Evolutionary conservation across 1,284 basidiomycete genomes (phyloP), one percentile per base, ranked within the genome.

Genomic region (Golubevia pallescens): DNA sequence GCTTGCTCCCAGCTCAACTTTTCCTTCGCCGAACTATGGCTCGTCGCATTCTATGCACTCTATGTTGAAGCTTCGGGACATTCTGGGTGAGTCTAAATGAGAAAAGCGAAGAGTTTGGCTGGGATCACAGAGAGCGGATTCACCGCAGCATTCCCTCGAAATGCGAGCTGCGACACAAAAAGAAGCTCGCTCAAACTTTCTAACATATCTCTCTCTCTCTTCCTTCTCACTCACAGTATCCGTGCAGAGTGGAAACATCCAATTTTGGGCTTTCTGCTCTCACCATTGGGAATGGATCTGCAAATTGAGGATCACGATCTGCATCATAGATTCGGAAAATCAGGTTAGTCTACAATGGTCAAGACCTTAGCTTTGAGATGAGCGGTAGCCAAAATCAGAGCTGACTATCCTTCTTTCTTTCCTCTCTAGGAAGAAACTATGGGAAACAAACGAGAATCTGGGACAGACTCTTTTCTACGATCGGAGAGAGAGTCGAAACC

Each of bases 261-360:
- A 2, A 57, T 69, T 16, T 66, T 81, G 0, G 70, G 73, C 1
- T 71, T 68, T 42, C 48, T 67, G 24, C 62, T 85, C 7, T 54
- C 67, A 10, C 67, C 66, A n/a, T 34, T 82, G 7, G 70, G 62
- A 1, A 60, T 68, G 32, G 84, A 83, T 8, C 56, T 86, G 21
- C 66, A 69, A 28, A 28, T 80, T 0, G 84, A 86, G 59, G 84
- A 86, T 57, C 81, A 85, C 60, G 82, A 85, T 57, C 63, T 84
- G n/a, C 84, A 86, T 60, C 84, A 85, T 60, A 63, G 81, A 16
- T 67, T 71, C 14, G 84, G 84, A 68, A 81, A 77, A 63, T 48
- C 69, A 66, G 66, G 72, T 2, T 42, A 38, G 19, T 60, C 32
- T 48, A 60, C 19, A 60, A 19, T 60, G 32, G 58, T 58, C 57